These are phyloP conservation scores for Elsinoe perseae DNA, from an alignment of 2,329 filamentous ascomycete species.

Conservation along the genomic window DNA sequence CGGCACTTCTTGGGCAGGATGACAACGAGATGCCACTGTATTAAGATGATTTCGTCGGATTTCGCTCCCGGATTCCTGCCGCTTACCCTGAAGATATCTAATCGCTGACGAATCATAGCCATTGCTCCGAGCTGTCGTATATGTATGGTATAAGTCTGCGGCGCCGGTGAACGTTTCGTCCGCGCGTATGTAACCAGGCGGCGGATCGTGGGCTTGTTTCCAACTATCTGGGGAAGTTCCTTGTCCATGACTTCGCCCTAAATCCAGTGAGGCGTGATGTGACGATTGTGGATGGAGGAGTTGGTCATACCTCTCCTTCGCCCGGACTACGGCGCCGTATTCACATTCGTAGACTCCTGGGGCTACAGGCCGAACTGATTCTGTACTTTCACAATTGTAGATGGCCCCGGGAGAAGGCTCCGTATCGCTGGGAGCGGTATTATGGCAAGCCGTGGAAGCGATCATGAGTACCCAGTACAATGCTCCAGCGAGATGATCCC, in stretches of 20 bases:
- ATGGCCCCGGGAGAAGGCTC: background rate
- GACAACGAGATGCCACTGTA: too few relatives aligned
- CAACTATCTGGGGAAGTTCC: background rate
- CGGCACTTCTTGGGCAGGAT: too few relatives aligned
- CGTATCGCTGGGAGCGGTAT: background rate
- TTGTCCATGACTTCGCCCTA: background rate
- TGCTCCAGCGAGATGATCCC: conserved; percentile 29
- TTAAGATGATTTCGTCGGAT: too few relatives aligned
- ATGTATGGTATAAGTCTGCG: background rate
- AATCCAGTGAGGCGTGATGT: background rate
- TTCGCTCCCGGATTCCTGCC: too few relatives aligned
- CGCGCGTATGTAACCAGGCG: background rate
- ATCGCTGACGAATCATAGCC: too few relatives aligned
- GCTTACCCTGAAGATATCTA: background rate
- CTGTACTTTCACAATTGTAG: too few relatives aligned
- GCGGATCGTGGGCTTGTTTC: background rate
- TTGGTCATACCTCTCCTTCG: background rate
- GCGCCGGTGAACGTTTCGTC: background rate
- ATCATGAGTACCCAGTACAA: conserved; percentile 28
- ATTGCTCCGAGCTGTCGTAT: background rate
- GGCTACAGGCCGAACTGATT: background rate
- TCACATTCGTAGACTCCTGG: background rate
- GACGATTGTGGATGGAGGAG: background rate
- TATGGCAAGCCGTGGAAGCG: conserved; percentile 25
- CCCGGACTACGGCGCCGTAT: background rate